Conservation (phyloP, 306 rosid genomes). For the Quercus agrifolia region DNA sequence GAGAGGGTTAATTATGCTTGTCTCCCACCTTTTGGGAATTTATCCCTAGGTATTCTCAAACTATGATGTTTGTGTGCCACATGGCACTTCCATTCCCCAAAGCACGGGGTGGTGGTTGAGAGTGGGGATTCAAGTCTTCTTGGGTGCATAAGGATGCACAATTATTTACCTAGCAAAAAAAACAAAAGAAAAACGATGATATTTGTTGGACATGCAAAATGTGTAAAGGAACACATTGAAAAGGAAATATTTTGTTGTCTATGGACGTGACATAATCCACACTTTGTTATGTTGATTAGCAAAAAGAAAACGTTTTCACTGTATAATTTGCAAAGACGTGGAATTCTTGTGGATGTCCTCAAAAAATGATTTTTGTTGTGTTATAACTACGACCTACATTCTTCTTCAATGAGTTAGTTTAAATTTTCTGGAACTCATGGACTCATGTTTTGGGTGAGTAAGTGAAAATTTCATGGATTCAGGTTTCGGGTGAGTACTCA, state of each 20-base stretch:
- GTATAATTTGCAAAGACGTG: not conserved
- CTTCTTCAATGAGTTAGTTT: not conserved
- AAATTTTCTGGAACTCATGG: not conserved
- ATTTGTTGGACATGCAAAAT: not conserved
- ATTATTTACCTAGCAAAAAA: too few relatives aligned
- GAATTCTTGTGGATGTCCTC: not conserved
- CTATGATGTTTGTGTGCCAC: not conserved
- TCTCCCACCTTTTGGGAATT: not conserved
- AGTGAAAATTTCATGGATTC: not conserved
- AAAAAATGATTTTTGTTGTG: not conserved
- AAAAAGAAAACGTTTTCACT: not conserved
- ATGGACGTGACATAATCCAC: too few relatives aligned
- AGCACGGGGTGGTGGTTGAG: too few relatives aligned
- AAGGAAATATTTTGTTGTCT: not conserved
- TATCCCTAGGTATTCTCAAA: not conserved
- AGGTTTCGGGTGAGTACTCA: conserved; percentile 99
- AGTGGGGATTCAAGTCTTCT: too few relatives aligned
- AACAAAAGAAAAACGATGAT: not conserved
- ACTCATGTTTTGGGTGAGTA: not conserved
- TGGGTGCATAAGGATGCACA: too few relatives aligned
- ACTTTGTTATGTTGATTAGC: not conserved
- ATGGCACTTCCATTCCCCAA: too few relatives aligned
- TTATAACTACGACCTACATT: not conserved
- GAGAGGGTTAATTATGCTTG: too few relatives aligned
- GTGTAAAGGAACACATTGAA: not conserved